Base-by-base conservation (phyloP, 176 grass and related monocot genomes). In the Pontederia paniculata region DNA sequence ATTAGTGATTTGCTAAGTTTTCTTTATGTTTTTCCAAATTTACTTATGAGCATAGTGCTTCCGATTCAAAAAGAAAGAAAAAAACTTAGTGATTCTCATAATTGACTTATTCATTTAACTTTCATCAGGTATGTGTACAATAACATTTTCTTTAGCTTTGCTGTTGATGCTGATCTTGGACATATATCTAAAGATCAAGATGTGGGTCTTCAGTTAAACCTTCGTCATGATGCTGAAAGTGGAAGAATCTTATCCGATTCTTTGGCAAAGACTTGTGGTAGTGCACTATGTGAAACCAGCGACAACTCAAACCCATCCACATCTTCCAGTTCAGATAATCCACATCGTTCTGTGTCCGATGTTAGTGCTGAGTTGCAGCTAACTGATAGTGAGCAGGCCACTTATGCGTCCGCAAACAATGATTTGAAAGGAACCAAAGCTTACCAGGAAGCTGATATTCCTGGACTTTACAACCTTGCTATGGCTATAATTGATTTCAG, bases 91-190 rank as follows among this genome's bases (percentile, higher is more conserved):
- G 7, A 5, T 37, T 37, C 28, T 65, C 57, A 15, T 42, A 52
- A 48, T 16, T 14, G 28, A 31, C 14, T 59, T 12, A 25, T 50
- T 16, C 45, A 14, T 28, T 62, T 14, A 49, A 63, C 46, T 31
- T 79, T 66, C 61, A 67, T 31, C 59, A 98, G 93, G 93, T 98
- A 98, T 68, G 93, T 98, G 25, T 87, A 98, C 75, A 98, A 98
- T 71, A 98, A 84, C 47, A 91, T 98, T 41, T 98, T 98, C 93
- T 98, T 98, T 68, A 98, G 93, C 71, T 98, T 98, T 70, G 93
- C 86, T 57, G 80, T 91, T 11, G 86, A 98, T 58, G 83, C 86
- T 0, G 87, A 91, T 80, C 84, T 88, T 53, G 83, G 80, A 62
- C 73, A 88, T 22, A 68, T 88, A 57, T 72, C 80, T 9, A 91